phyloP scores from a whole-genome alignment of 1,139 yeast genomes.

The Torulaspora pretoriensis region DNA sequence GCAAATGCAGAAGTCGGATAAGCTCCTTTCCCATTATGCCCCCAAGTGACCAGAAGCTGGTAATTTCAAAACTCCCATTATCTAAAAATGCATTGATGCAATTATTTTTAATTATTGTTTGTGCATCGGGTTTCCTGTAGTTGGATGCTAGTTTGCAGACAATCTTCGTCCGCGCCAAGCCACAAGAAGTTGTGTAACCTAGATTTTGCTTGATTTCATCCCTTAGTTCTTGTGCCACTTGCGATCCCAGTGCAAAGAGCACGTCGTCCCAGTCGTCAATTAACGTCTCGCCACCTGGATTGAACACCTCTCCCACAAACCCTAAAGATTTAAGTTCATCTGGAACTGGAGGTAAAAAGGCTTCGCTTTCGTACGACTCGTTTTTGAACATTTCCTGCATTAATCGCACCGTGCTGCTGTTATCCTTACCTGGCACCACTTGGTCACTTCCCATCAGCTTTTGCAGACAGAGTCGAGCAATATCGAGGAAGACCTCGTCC shows the following conservation, averaged over 20 bases:
- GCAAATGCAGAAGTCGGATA: constrained; percentile 43
- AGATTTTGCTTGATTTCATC: constrained; percentile 48
- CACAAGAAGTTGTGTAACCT: constrained; percentile 88
- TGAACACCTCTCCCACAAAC: constrained; percentile 27
- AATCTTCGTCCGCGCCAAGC: constrained; percentile 69
- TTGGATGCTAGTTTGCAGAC: constrained; percentile 91
- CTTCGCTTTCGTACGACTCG: constrained; percentile 33
- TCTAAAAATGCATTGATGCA: constrained; percentile 51
- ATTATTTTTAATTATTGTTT: constrained; percentile 60
- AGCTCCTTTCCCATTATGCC: constrained; percentile 79
- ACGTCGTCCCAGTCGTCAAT: constrained; percentile 84
- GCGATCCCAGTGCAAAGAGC: constrained; percentile 61
- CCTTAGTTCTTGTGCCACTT: constrained; percentile 52
- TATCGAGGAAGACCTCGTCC: constrained; percentile 85
- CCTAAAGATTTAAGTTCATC: constrained; percentile 28
- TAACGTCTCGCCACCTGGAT: constrained; percentile 17
- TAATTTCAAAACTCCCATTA: constrained; percentile 51
- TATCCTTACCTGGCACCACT: constrained; percentile 35
- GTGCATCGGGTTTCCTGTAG: constrained; percentile 77
- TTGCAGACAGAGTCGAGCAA: constrained; percentile 54
- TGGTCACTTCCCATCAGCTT: constrained; percentile 32
- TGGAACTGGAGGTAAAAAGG: constrained; percentile 52
- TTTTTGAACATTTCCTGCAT: constrained; percentile 22
- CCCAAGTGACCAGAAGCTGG: constrained; percentile 86
- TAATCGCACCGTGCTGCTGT: constrained; percentile 8